phyloP scores from a whole-genome alignment of 352 stramenopile genomes.

The Globisporangium cylindrosporum region DNA sequence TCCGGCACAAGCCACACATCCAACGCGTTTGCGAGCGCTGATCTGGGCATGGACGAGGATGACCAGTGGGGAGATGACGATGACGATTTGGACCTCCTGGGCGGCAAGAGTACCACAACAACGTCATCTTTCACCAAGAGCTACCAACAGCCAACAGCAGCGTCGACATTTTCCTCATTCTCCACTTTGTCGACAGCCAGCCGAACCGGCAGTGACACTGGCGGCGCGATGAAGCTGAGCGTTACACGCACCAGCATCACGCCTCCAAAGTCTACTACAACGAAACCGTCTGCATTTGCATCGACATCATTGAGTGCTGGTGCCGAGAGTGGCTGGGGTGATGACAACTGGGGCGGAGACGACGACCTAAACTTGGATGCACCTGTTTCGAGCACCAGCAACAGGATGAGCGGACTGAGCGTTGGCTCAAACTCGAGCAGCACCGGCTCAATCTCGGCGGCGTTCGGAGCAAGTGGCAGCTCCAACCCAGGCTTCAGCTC shows the following conservation, averaged over 20 bases:
- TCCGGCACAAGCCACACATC: constrained; percentile 12
- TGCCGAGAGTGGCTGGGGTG: constrained; percentile 40
- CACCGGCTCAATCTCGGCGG: background rate
- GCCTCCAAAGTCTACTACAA: constrained; percentile 17
- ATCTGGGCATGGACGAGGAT: constrained; percentile 51
- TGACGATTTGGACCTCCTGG: constrained; percentile 50
- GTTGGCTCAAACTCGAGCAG: constrained; percentile 7
- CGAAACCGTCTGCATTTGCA: constrained; percentile 21
- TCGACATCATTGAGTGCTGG: constrained; percentile 26
- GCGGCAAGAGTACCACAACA: constrained; percentile 28
- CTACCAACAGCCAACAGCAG: background rate
- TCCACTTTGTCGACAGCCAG: constrained; percentile 21
- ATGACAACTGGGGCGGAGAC: constrained; percentile 68
- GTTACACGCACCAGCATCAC: constrained; percentile 29
- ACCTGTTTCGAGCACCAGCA: constrained; percentile 8
- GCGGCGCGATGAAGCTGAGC: constrained; percentile 49
- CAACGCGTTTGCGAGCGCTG: constrained; percentile 41
- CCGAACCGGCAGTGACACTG: background rate
- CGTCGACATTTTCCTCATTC: constrained; percentile 26
- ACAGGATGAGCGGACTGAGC: constrained; percentile 2
- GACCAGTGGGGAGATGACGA: constrained; percentile 60
- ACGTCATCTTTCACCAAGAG: constrained; percentile 17
- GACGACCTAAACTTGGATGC: constrained; percentile 40
- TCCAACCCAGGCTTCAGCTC: constrained; percentile 14
- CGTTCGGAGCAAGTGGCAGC: constrained; percentile 16